Base-by-base conservation (phyloP, 192 early-diverging fungal species). In the Cladochytrium replicatum region DNA sequence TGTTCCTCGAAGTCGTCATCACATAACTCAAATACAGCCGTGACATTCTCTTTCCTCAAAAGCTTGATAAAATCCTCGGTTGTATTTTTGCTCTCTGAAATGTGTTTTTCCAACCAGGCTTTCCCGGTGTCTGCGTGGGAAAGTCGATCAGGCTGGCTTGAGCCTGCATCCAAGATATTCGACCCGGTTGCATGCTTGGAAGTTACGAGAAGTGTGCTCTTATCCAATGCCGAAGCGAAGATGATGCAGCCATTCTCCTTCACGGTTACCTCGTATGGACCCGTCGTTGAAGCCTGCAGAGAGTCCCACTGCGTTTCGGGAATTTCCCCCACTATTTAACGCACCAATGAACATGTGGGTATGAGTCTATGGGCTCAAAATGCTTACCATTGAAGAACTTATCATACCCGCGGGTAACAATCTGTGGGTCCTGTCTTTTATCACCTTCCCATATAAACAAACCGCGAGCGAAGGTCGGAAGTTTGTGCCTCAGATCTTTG, bases 241-340 rank as follows among this genome's bases (percentile, higher is more conserved):
- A 94, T 92, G 50, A 98, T 84, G 57, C 92, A 98, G 8, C 94
- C 94, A 58, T 98, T 93, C 60, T 98, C 94, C 68, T 98, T 98
- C 22, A 89, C 69, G 0, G 89, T 91, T 23, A 93, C 65, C 61
- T 98, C 85, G 55, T 88, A 98, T 1, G 94, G 94, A 0, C 86
- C 87, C 6, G 46, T 31, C 0, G 91, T 92, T 22, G 86, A 38
- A 1, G 32, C 45, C 26, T 64, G 55, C 24, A 97, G 60, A 45
- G 64, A 68, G 1, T 56, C 48, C 72, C 79, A 82, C 51, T 30
- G 4, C 66, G 70, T 57, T 43, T 24, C 22, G 9, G 43, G 37
- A 6, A 57, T 43, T 32, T 67, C 58, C 19, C 26, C 47, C 37
- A 66, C 50, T 64, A 31, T 2, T 19, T n/a, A n/a, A n/a, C n/a